Percentiles rank a stretch among this genome's conserved stretches.
phyloP scores from a whole-genome alignment of 192 early-diverging fungal genomes.

The Neocallimastix lanati region DNA sequence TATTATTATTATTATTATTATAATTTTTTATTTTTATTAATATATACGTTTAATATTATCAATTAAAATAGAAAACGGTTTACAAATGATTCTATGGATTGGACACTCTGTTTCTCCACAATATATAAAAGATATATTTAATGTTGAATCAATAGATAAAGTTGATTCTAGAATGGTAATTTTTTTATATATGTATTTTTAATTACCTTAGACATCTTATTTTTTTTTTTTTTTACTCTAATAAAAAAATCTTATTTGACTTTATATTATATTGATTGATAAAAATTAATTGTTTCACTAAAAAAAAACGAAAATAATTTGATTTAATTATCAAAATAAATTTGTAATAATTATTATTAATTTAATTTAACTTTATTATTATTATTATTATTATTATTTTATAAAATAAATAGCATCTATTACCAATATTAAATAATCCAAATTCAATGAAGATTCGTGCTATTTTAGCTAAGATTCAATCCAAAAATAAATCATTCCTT shows the following conservation, averaged over 20 bases:
- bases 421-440: slow-evolving; percentile 51
- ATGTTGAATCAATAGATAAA: slow-evolving; percentile 46
- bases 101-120: slow-evolving; percentile 46
- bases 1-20: no score
- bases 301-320: background rate
- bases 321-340: background rate
- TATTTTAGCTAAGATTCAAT: slow-evolving; percentile 43
- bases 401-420: slow-evolving; percentile 17
- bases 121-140: slow-evolving; percentile 62
- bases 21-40: no score
- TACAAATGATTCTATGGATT: slow-evolving; percentile 63
- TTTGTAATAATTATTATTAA: background rate
- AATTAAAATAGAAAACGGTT: slow-evolving; percentile 44
- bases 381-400: no score
- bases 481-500: slow-evolving; percentile 42
- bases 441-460: slow-evolving; percentile 39
- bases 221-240: no score
- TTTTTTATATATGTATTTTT: no score
- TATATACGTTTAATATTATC: no score
- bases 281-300: no score
- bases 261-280: no score
- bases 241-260: no score
- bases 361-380: slow-evolving; percentile 2
- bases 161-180: slow-evolving; percentile 50
- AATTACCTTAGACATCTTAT: no score